A percentile compares a stretch with the other conserved stretches of the same genome.
Evolutionary conservation across 2,329 filamentous ascomycete genomes (phyloP).

Genomic region (Pestalotiopsis sp.): DNA sequence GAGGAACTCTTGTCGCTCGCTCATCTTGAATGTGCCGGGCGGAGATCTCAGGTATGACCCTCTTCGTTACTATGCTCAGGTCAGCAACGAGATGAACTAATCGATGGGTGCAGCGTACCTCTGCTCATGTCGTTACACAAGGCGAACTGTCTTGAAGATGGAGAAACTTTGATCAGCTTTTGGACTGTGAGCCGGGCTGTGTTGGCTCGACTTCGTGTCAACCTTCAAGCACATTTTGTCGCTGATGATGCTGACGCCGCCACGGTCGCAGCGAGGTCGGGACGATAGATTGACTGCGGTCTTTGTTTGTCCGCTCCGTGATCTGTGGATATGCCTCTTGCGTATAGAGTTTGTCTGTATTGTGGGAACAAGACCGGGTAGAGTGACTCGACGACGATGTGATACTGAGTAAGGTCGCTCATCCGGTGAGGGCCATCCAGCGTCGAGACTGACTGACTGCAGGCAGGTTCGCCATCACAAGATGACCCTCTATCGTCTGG

Average conservation of each 20-base stretch:
- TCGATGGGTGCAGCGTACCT: background rate
- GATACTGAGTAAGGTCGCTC: background rate
- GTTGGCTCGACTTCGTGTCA: no score
- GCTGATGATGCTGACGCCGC: no score
- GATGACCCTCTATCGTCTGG: background rate
- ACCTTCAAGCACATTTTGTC: no score
- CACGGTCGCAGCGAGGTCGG: no score
- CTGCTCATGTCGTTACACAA: background rate
- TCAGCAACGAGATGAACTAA: background rate
- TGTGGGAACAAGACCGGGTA: background rate
- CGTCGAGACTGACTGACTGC: background rate
- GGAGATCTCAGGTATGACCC: background rate
- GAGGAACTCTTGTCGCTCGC: background rate
- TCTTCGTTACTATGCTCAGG: background rate
- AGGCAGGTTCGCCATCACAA: background rate
- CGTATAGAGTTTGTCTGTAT: background rate
- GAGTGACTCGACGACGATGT: background rate
- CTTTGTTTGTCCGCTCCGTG: background rate
- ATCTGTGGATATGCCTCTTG: background rate
- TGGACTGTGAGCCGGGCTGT: no score
- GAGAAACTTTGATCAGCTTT: no score
- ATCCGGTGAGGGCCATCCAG: background rate
- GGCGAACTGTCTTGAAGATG: no score
- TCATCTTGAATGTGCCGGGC: background rate
- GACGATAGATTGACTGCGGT: no score